Evolutionary conservation across 2,329 filamentous ascomycete species (phyloP).

Genomic region (Fusarium vanettenii): DNA sequence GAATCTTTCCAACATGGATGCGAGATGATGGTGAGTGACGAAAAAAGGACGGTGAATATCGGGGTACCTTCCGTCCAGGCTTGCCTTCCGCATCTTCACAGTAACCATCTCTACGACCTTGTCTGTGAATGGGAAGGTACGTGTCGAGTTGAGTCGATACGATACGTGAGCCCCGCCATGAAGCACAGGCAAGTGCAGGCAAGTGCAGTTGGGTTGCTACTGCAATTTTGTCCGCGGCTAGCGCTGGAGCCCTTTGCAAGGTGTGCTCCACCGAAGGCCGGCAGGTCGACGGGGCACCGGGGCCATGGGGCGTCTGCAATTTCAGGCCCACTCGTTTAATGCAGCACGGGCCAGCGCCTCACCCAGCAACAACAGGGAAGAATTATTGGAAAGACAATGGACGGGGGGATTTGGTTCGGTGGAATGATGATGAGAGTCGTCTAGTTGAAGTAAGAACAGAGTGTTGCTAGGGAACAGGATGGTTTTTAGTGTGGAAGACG

Average conservation of each 20-base stretch:
- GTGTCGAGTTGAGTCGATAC: slow-evolving; percentile 31
- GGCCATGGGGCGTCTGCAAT: slow-evolving; percentile 42
- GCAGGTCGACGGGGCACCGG: slow-evolving; percentile 36
- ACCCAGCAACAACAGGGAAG: slow-evolving; percentile 42
- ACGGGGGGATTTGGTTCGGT: not conserved
- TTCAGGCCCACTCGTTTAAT: slow-evolving; percentile 49
- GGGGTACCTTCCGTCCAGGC: slow-evolving; percentile 11
- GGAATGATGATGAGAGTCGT: slow-evolving; percentile 10
- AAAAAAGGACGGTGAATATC: slow-evolving; percentile 7
- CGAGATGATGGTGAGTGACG: slow-evolving; percentile 1
- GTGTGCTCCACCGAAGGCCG: slow-evolving; percentile 31
- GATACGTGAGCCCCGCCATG: slow-evolving; percentile 23
- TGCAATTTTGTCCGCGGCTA: slow-evolving; percentile 40
- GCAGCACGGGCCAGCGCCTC: slow-evolving; percentile 44
- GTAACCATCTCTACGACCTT: not conserved
- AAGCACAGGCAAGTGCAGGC: not conserved
- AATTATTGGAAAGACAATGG: not conserved
- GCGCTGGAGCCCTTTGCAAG: slow-evolving; percentile 32
- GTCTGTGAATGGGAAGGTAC: slow-evolving; percentile 26
- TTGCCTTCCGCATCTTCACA: not conserved
- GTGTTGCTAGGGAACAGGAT: slow-evolving; percentile 22
- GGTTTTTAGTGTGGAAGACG: not conserved
- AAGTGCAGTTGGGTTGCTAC: slow-evolving; percentile 19
- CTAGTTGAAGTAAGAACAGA: not conserved
- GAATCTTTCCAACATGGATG: not conserved